A percentile compares a stretch with the other conserved stretches of the same genome.
phyloP scores from a whole-genome alignment of 1,284 basidiomycete species.

The Phellinidium pouzarii region DNA sequence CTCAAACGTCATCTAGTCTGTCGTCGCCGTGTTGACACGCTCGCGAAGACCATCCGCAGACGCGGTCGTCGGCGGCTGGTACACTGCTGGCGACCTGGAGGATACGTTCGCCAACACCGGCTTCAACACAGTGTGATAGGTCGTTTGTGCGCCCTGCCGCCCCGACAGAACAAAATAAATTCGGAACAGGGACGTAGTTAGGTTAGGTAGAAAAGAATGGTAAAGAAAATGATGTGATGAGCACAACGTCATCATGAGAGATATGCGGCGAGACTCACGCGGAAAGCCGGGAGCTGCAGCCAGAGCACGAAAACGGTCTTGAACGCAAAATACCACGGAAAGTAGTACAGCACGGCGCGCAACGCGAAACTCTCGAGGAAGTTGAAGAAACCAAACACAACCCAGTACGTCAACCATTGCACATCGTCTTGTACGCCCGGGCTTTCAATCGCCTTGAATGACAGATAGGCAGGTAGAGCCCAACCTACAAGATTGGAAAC shows the following conservation, averaged over 20 bases:
- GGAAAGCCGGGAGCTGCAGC: constrained; percentile 76
- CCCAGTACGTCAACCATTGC: constrained; percentile 89
- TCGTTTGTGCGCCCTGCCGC: constrained; percentile 62
- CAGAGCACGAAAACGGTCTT: constrained; percentile 86
- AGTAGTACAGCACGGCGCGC: constrained; percentile 70
- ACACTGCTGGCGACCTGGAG: constrained; percentile 24
- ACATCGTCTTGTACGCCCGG: constrained; percentile 69
- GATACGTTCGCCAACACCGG: constrained; percentile 56
- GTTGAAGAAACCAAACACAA: constrained; percentile 82
- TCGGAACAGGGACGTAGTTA: too few relatives aligned
- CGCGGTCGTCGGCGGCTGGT: constrained; percentile 25
- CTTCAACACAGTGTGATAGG: constrained; percentile 64
- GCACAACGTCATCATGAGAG: constrained; percentile 8
- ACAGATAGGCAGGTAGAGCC: constrained; percentile 79
- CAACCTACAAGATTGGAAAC: constrained; percentile 83
- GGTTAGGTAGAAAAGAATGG: constrained; percentile 19
- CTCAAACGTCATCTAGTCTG: constrained; percentile 23
- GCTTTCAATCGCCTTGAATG: constrained; percentile 77
- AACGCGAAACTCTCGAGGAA: constrained; percentile 76
- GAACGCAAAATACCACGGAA: constrained; percentile 87
- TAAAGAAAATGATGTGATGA: constrained; percentile 27
- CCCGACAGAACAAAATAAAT: too few relatives aligned
- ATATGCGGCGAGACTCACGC: constrained; percentile 47
- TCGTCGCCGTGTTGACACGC: constrained; percentile 35
- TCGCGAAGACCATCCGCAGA: constrained; percentile 33